Percentiles rank a stretch among this genome's conserved stretches.
Evolutionary conservation across 2,329 filamentous ascomycete species (phyloP).

Genomic region (Aspergillus sp.): DNA sequence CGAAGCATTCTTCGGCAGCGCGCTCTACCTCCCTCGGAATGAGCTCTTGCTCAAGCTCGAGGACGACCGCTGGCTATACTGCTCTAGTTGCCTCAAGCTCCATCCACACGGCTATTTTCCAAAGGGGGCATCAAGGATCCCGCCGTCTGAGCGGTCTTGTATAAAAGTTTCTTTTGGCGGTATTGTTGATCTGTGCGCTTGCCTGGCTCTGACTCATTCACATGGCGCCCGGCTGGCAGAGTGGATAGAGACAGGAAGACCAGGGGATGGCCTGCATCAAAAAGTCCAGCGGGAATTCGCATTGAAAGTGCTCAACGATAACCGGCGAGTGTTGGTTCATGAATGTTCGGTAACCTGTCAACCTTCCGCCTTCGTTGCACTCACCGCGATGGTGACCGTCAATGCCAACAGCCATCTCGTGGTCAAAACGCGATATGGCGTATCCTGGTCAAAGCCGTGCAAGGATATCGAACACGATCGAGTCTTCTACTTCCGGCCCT

Average conservation of each 20-base stretch:
- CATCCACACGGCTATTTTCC: conserved; percentile 2
- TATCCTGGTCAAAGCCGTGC: conserved; percentile 7
- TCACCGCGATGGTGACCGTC: background rate
- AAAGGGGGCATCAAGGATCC: too few relatives aligned
- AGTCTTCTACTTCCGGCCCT: background rate
- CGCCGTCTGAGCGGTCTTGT: background rate
- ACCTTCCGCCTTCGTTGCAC: background rate
- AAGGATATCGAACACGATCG: background rate
- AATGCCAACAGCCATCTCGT: conserved; percentile 2
- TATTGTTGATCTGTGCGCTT: conserved; percentile 11
- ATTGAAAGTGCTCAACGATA: background rate
- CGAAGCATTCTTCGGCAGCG: background rate
- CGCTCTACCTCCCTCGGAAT: background rate
- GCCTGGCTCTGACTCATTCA: conserved; percentile 4
- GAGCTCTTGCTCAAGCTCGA: conserved; percentile 13
- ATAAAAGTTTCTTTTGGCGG: background rate
- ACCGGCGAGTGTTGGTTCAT: background rate
- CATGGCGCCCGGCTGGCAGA: background rate
- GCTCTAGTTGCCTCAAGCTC: conserved; percentile 10
- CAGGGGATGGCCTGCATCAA: background rate
- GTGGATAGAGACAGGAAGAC: conserved; percentile 8
- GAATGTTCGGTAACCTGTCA: conserved; percentile 7
- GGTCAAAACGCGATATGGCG: conserved; percentile 3
- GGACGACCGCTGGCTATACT: conserved; percentile 13
- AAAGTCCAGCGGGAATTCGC: background rate